Evolutionary conservation across 768 basidiomycete species (phyloP).

Genomic region (Termitomyces titanicus): DNA sequence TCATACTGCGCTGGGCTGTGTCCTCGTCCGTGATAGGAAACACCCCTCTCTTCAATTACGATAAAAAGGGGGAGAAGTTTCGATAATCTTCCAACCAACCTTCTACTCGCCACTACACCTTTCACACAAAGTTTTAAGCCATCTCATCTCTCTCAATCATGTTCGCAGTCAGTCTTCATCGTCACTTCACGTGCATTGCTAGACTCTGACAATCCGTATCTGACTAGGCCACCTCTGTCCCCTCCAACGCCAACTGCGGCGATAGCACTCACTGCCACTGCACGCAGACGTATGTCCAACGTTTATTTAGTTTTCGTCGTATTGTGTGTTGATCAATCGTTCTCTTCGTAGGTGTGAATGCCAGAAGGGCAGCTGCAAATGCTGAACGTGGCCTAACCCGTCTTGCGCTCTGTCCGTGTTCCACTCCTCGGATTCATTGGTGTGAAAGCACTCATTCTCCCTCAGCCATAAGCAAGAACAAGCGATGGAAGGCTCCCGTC

Average conservation of each 20-base stretch:
- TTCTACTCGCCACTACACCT: not conserved
- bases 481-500: not conserved
- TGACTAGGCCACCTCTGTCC: constrained; percentile 22
- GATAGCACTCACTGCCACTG: constrained; percentile 20
- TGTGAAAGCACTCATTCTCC: not conserved
- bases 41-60: not conserved
- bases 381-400: not conserved
- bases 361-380: not conserved
- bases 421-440: not conserved
- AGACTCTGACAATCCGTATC: not conserved
- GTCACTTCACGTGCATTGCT: not conserved
- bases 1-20: not conserved
- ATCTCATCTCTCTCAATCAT: constrained; percentile 1
- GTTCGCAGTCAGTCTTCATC: constrained; percentile 11
- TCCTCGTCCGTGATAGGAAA: constrained; percentile 4
- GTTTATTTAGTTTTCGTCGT: not conserved
- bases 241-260: constrained; percentile 27
- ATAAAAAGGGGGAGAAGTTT: not conserved
- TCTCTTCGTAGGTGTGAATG: constrained; percentile 1
- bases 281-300: constrained; percentile 16
- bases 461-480: not conserved
- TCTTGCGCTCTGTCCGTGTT: not conserved
- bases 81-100: not conserved
- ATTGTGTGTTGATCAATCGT: not conserved
- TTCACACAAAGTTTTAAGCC: not conserved